These are phyloP conservation scores for Lathyrus sativus DNA, from an alignment of 306 rosid genomes.

Conservation along the genomic window DNA sequence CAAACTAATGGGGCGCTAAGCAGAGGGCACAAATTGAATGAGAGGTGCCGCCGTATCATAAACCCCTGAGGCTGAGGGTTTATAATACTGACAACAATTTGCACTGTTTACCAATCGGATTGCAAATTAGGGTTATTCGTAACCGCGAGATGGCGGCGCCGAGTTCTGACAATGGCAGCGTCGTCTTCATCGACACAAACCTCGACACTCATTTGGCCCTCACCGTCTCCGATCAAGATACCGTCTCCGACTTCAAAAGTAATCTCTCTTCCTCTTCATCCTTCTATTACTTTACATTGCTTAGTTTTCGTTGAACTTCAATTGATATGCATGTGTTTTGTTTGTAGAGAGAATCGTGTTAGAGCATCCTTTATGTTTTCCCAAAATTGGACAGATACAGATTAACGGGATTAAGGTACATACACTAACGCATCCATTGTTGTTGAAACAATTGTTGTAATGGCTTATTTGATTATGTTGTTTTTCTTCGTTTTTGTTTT, in stretches of 20 bases:
- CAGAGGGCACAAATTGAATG: not conserved
- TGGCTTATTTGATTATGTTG: constrained; percentile 5
- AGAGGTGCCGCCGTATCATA: not conserved
- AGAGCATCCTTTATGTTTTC: constrained; percentile 45
- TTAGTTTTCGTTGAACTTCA: constrained; percentile 3
- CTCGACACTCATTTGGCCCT: constrained; percentile 70
- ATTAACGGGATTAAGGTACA: constrained; percentile 48
- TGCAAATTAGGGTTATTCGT: constrained; percentile 1
- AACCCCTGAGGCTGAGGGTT: constrained; percentile 7
- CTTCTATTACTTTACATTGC: not conserved
- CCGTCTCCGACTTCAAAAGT: constrained; percentile 73
- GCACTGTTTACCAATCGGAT: not conserved
- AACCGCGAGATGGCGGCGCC: constrained; percentile 10
- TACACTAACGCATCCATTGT: not conserved
- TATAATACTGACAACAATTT: no score
- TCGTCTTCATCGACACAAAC: constrained; percentile 70
- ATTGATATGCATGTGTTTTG: constrained; percentile 1
- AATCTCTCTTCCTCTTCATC: not conserved
- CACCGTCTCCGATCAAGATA: constrained; percentile 48
- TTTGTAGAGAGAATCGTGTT: constrained; percentile 35
- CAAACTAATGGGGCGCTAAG: not conserved
- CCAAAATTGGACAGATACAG: constrained; percentile 45
- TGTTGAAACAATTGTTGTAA: constrained; percentile 17
- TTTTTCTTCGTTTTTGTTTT: constrained; percentile 8
- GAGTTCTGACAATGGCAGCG: constrained; percentile 18